phyloP scores from a whole-genome alignment of 2,329 filamentous ascomycete species.

The Emmonsiellopsis sp. region DNA sequence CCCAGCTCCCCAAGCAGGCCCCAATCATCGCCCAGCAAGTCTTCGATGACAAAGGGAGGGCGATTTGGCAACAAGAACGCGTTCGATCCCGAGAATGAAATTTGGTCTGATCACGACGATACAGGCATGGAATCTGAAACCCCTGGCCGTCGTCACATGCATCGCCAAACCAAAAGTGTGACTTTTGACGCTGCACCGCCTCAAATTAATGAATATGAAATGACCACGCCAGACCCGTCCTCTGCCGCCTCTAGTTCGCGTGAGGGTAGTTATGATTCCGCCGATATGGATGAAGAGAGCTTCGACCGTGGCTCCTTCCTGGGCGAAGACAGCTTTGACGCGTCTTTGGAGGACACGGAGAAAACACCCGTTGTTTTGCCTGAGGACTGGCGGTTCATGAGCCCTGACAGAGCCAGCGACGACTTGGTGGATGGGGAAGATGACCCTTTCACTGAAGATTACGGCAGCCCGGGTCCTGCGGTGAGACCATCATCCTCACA shows the following conservation, averaged over 20 bases:
- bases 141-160: conserved; percentile 57
- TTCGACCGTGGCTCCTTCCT: conserved; percentile 48
- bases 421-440: conserved; percentile 47
- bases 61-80: conserved; percentile 51
- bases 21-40: conserved; percentile 72
- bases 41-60: conserved; percentile 63
- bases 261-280: conserved; percentile 84
- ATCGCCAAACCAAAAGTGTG: conserved; percentile 89
- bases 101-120: conserved; percentile 59
- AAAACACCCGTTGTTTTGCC: conserved; percentile 97
- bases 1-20: conserved; percentile 53
- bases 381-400: conserved; percentile 85
- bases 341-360: conserved; percentile 86
- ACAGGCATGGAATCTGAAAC: conserved; percentile 50
- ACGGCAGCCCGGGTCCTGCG: conserved; percentile 57
- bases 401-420: conserved; percentile 50
- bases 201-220: conserved; percentile 94
- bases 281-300: conserved; percentile 63
- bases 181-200: conserved; percentile 92
- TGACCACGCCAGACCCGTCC: conserved; percentile 93
- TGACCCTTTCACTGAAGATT: conserved; percentile 55
- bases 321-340: conserved; percentile 86
- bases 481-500: conserved; percentile 40
- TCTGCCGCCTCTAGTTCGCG: conserved; percentile 82
- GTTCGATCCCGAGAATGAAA: conserved; percentile 59